phyloP scores from a whole-genome alignment of 805 yeast genomes.

The Alloascoidea africana region DNA sequence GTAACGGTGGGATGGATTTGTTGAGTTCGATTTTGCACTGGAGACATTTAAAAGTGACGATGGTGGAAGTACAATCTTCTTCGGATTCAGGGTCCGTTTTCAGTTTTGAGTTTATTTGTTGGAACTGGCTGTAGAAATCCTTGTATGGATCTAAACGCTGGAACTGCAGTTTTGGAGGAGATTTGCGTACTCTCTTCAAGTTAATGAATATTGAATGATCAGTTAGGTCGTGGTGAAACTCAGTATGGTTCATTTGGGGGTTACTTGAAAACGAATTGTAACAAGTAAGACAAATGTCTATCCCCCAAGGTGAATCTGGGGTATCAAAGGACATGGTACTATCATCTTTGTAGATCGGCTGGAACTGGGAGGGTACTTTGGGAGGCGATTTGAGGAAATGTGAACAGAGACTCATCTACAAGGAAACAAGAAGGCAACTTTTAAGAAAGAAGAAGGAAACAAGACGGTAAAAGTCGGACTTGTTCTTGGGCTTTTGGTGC shows the following conservation, averaged over 20 bases:
- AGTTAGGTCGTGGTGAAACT: slow-evolving; percentile 34
- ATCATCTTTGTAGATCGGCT: slow-evolving; percentile 66
- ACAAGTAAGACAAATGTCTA: slow-evolving; percentile 65
- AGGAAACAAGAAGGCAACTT: slow-evolving; percentile 2
- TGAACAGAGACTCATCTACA: neutral
- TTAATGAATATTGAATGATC: slow-evolving; percentile 47
- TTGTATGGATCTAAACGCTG: slow-evolving; percentile 12
- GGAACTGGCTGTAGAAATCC: slow-evolving; percentile 14
- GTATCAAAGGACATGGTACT: slow-evolving; percentile 79
- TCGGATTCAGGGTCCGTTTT: slow-evolving; percentile 3
- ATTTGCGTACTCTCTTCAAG: slow-evolving; percentile 37
- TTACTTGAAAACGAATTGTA: slow-evolving; percentile 38
- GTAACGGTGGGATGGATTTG: slow-evolving; percentile 10
- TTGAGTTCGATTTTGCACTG: slow-evolving; percentile 9
- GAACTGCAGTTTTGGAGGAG: slow-evolving; percentile 26
- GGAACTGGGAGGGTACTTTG: slow-evolving; percentile 2
- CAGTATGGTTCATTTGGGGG: slow-evolving; percentile 48
- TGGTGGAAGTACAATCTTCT: slow-evolving; percentile 10
- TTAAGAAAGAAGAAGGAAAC: slow-evolving; percentile 4
- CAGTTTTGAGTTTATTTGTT: slow-evolving; percentile 15
- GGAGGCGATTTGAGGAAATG: neutral
- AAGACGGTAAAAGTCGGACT: too few relatives aligned
- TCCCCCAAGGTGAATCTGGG: slow-evolving; percentile 36
- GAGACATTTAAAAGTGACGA: slow-evolving; percentile 14
- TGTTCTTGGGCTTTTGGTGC: too few relatives aligned